These are phyloP conservation scores for Colletotrichum aenigma DNA, from an alignment of 2,329 filamentous ascomycete genomes.

Conservation along the genomic window DNA sequence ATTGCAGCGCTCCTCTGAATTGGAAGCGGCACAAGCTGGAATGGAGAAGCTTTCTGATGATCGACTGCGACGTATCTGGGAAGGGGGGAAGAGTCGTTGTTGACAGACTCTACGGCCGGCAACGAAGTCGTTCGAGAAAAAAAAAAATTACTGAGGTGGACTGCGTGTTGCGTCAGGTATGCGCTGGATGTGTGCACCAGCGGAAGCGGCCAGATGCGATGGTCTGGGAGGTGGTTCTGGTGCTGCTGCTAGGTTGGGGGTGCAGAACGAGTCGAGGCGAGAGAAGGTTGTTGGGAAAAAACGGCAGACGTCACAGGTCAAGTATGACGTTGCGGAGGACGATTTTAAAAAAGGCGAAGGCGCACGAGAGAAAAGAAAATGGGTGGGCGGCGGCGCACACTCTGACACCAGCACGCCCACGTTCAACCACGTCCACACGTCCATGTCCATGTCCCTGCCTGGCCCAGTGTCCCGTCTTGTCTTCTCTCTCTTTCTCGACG, in stretches of 20 bases:
- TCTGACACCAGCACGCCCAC: constrained; percentile 15
- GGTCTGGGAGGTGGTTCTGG: not conserved
- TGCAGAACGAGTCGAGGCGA: constrained; percentile 19
- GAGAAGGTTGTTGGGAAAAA: constrained; percentile 22
- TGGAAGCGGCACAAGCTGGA: constrained; percentile 10
- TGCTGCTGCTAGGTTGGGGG: constrained; percentile 5
- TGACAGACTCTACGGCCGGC: not conserved
- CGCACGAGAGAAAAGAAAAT: constrained; percentile 35
- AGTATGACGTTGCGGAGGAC: constrained; percentile 46
- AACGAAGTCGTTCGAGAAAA: not conserved
- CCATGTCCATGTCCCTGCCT: not conserved
- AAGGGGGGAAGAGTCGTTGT: not conserved
- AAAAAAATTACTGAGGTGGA: not conserved
- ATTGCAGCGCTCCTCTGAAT: constrained; percentile 20
- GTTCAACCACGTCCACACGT: not conserved
- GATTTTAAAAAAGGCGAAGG: constrained; percentile 24
- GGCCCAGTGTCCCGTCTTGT: not conserved
- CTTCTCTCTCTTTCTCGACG: not conserved
- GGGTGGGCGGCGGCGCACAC: constrained; percentile 17
- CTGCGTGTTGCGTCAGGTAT: constrained; percentile 2
- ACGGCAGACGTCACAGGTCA: constrained; percentile 47
- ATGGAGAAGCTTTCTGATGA: constrained; percentile 14
- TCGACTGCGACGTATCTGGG: constrained; percentile 3
- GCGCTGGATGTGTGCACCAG: constrained; percentile 5
- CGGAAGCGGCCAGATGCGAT: not conserved